These are phyloP conservation scores for Thermothielavioides terrestris DNA, from an alignment of 495 filamentous ascomycete genomes.

Conservation along the genomic window DNA sequence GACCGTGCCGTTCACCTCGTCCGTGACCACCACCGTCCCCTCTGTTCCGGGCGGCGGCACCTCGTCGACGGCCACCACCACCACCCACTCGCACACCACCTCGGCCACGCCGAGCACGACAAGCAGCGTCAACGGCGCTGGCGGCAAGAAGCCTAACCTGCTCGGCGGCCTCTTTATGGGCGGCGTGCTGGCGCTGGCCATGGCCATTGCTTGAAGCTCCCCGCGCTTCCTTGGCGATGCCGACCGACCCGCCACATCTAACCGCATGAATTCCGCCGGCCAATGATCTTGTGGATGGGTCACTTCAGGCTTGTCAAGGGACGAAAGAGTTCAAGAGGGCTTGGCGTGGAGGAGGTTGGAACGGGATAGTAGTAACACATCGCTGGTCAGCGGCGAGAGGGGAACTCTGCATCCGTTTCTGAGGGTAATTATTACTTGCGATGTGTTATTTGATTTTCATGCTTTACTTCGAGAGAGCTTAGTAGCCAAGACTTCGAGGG, in stretches of 20 bases:
- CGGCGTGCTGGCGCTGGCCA: neutral
- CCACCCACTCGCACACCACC: neutral
- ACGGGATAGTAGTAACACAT: too few species aligned
- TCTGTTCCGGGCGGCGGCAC: neutral
- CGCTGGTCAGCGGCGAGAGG: too few species aligned
- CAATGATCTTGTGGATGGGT: too few species aligned
- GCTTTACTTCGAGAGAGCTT: too few species aligned
- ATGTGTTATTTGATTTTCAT: too few species aligned
- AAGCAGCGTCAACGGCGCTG: neutral
- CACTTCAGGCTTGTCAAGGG: too few species aligned
- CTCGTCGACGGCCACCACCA: neutral
- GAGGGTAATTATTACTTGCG: too few species aligned
- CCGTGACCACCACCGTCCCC: neutral
- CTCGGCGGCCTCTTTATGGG: neutral
- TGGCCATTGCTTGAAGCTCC: constrained; percentile 4
- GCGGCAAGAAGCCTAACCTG: neutral
- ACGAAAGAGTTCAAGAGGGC: too few species aligned
- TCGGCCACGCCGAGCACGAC: neutral
- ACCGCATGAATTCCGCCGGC: too few species aligned
- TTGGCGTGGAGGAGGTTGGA: too few species aligned
- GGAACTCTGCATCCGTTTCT: too few species aligned
- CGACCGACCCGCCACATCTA: neutral
- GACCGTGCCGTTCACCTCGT: neutral
- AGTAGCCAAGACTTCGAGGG: neutral
- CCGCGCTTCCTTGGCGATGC: neutral